Evolutionary conservation across 2,329 filamentous ascomycete genomes (phyloP).

Genomic region (Fonsecaea pedrosoi): DNA sequence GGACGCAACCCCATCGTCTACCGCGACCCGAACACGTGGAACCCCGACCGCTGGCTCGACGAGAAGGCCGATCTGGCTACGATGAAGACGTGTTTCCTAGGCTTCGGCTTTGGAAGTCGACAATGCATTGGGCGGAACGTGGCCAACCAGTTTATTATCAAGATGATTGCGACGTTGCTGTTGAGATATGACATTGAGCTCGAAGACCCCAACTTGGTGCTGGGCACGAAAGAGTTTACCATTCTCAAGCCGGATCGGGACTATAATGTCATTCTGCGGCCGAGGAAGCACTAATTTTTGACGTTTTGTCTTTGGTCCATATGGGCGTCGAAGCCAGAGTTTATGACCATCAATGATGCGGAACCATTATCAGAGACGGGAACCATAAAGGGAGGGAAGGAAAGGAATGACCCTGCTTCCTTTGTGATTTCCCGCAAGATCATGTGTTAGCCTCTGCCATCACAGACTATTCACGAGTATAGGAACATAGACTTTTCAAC

Average conservation of each 20-base stretch:
- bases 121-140: conserved; percentile 34
- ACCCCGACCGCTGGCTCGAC: conserved; percentile 36
- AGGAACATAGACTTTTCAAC: too few species aligned
- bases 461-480: too few species aligned
- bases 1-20: conserved; percentile 30
- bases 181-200: conserved; percentile 32
- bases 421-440: too few species aligned
- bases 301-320: not conserved
- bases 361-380: not conserved
- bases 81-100: conserved; percentile 30
- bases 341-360: not conserved
- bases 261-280: conserved; percentile 33
- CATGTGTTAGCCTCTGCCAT: too few species aligned
- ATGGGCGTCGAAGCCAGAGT: not conserved
- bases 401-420: not conserved
- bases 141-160: conserved; percentile 34
- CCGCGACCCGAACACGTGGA: conserved; percentile 31
- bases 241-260: conserved; percentile 32
- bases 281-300: conserved; percentile 15
- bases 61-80: conserved; percentile 28
- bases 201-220: conserved; percentile 27
- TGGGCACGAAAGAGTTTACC: conserved; percentile 33
- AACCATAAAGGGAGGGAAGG: not conserved
- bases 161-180: conserved; percentile 32
- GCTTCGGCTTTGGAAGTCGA: conserved; percentile 33